A percentile compares a stretch with the other conserved stretches of the same genome.
phyloP scores from a whole-genome alignment of 208 protist species.

The Novymonas esmeraldas region DNA sequence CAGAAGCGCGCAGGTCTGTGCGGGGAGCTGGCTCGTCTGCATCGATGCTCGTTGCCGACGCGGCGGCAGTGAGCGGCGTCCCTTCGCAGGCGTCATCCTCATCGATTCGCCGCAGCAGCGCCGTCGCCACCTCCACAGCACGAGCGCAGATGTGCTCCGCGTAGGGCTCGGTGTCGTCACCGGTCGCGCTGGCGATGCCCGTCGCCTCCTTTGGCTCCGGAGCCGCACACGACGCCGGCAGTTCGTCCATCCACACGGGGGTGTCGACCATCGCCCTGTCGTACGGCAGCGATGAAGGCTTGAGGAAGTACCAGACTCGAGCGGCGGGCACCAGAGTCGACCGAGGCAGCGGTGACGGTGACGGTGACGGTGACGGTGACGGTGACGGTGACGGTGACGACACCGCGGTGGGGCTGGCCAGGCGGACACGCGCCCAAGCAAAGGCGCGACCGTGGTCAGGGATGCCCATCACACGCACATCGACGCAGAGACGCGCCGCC shows the following conservation, averaged over 20 bases:
- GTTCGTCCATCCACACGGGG: slow-evolving; percentile 30
- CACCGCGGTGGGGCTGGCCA: no score
- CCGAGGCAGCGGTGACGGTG: no score
- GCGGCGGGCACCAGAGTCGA: slow-evolving; percentile 8
- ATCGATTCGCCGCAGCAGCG: slow-evolving; percentile 12
- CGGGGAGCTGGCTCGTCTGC: no score
- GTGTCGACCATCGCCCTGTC: slow-evolving; percentile 13
- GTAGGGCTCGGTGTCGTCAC: slow-evolving; percentile 4
- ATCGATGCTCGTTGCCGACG: no score
- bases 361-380: no score
- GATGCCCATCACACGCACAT: slow-evolving; percentile 33
- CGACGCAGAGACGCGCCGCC: slow-evolving; percentile 17
- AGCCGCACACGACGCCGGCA: background rate
- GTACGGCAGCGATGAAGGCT: slow-evolving; percentile 13
- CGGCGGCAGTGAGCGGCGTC: background rate
- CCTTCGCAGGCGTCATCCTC: slow-evolving; percentile 1
- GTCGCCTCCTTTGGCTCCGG: background rate
- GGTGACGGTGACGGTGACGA: no score
- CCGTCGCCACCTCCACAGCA: slow-evolving; percentile 17
- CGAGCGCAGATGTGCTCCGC: slow-evolving; percentile 19
- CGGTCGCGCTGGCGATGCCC: background rate
- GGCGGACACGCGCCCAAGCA: slow-evolving; percentile 25
- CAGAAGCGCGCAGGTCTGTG: slow-evolving; percentile 3
- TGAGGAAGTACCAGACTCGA: slow-evolving; percentile 47
- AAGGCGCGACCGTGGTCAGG: slow-evolving; percentile 32